Base-by-base conservation (phyloP, 2,329 filamentous ascomycete species). In the Neodidymelliopsis sp. region DNA sequence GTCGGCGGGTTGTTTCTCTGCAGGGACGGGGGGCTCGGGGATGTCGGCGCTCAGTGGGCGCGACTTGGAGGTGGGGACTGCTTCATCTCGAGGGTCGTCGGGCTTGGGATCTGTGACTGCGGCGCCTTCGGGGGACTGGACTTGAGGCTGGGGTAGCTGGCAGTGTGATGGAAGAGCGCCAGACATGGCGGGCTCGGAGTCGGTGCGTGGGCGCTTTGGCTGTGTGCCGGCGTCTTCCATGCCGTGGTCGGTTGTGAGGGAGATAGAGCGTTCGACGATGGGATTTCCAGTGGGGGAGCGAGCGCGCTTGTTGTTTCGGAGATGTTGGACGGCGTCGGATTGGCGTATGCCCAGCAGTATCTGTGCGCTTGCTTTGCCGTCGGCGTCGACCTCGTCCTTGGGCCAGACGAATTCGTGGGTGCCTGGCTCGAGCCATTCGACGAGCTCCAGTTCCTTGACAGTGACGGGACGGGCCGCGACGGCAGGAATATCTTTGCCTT, bases 401-500 rank as follows among this genome's bases (percentile, higher is more conserved):
- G 94, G 94, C 85, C 89, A 95, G 27, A 84, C 79, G 74, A 88
- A 90, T 35, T 84, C 78, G 75, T 97, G 93, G 37, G 84, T 84
- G 2, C 91, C 92, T 2, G 89, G 88, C 62, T 92, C 89, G 79
- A 82, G 76, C 79, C 90, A 99, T 68, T 97, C 90, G 6, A 95
- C 67, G 49, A 97, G 73, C 70, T 95, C 89, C 60, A 97, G 73
- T 27, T 91, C 83, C 35, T 82, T 74, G 0, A 96, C 90, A 41
- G 90, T 85, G 28, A 97, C 90, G 2, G 89, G 83, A 48, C 93
- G 79, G 43, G 88, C 84, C 69, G 91, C 81, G 50, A 99, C 94
- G 70, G 96, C 88, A 0, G 94, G 94, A 12, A 96, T 87, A 25
- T 90, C 84, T 66, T 88, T 91, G 12, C 94, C 94, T 70, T 92